Conservation (phyloP, 2,329 filamentous ascomycete genomes). For the Exophiala sp. region DNA sequence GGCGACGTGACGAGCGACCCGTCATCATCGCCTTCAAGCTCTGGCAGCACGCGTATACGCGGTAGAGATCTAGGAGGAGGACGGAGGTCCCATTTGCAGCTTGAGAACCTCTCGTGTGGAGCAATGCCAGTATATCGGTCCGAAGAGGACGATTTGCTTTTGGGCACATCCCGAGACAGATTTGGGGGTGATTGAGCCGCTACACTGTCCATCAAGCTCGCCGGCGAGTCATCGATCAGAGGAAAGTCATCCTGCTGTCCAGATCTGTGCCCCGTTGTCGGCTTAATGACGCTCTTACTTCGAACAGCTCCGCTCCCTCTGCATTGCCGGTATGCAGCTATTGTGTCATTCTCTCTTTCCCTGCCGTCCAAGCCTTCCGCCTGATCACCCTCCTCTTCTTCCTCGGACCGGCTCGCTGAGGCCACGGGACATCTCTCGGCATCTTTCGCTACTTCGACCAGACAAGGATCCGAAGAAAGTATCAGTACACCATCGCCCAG, state of each 20-base stretch:
- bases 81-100: conserved; percentile 3
- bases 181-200: not conserved
- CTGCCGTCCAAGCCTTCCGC: too few relatives aligned
- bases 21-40: conserved; percentile 11
- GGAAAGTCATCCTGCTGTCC: conserved; percentile 16
- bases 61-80: conserved; percentile 8
- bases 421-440: too few relatives aligned
- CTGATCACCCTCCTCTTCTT: too few relatives aligned
- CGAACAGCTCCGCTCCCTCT: not conserved
- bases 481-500: too few relatives aligned
- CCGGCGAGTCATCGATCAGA: conserved; percentile 15
- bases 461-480: too few relatives aligned
- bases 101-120: not conserved
- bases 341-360: not conserved
- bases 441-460: too few relatives aligned
- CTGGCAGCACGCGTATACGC: conserved; percentile 5
- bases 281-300: not conserved
- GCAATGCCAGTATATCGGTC: not conserved
- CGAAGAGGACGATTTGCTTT: not conserved
- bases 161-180: not conserved
- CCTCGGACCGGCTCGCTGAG: too few relatives aligned
- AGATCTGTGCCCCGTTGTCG: not conserved
- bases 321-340: not conserved
- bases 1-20: conserved; percentile 31
- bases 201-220: not conserved